A percentile compares a stretch with the other conserved stretches of the same genome.
Conservation (phyloP, 2,329 filamentous ascomycete genomes). For the Nannizziopsis arthrosporioides region DNA sequence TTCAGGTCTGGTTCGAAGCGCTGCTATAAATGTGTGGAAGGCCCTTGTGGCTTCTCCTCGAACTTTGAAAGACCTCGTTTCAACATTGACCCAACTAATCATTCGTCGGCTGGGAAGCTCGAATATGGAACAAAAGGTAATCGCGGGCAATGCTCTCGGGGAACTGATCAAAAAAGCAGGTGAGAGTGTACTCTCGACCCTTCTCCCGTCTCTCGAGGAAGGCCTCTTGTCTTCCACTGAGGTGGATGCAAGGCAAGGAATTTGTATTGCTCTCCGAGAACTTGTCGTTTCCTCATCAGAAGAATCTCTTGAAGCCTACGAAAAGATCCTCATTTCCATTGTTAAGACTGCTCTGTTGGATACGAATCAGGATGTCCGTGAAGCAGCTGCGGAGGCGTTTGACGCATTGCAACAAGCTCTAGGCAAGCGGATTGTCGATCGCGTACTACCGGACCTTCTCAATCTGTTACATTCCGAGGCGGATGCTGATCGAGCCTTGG, state of each 20-base stretch:
- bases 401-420: conserved; percentile 87
- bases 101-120: conserved; percentile 88
- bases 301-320: conserved; percentile 84
- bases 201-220: conserved; percentile 85
- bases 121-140: conserved; percentile 98
- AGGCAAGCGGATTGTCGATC: conserved; percentile 88
- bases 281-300: conserved; percentile 79
- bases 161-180: conserved; percentile 96
- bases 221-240: conserved; percentile 80
- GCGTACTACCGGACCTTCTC: conserved; percentile 85
- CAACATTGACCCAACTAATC: conserved; percentile 86
- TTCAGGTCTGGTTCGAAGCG: conserved; percentile 75
- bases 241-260: conserved; percentile 88
- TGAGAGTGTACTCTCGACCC: conserved; percentile 75
- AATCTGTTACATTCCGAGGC: conserved; percentile 76
- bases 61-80: conserved; percentile 88
- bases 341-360: conserved; percentile 88
- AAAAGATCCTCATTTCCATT: conserved; percentile 88
- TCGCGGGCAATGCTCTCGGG: conserved; percentile 91
- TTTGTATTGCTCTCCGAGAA: conserved; percentile 90
- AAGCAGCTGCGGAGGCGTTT: conserved; percentile 93
- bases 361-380: conserved; percentile 75
- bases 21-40: conserved; percentile 92
- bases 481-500: conserved; percentile 81
- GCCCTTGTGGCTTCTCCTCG: conserved; percentile 82